Base-by-base conservation (phyloP, 140 eudicot genomes). In the Stevia rebaudiana region DNA sequence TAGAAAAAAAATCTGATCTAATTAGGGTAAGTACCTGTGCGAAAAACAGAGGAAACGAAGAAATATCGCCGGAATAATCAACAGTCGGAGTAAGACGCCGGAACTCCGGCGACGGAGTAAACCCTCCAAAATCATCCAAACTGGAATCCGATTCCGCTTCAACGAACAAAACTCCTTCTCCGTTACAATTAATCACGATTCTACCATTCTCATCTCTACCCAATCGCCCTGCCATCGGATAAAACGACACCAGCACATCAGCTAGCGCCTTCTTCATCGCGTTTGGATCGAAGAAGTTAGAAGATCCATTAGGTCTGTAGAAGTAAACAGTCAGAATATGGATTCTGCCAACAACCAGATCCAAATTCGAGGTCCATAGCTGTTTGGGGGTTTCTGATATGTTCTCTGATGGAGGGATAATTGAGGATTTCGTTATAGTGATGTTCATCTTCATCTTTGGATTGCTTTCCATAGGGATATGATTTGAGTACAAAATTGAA, bases 291-390 rank as follows among this genome's bases (percentile, higher is more conserved):
- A 81, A 81, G 68, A 81, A 81, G 9, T 61, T 81, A 0, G 74
- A 22, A 0, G 81, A 78, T 17, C 80, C 83, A 4, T 61, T 77
- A 5, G 83, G 80, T 23, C 69, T 39, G 70, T 81, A 81, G 69
- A 81, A 77, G 15, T 77, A 81, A 2, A 81, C 83, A 2, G 83
- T 81, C 0, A 74, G 55, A 7, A 76, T 68, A 37, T 82, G 88
- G 40, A 82, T 68, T 7, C 81, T 63, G 1, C 80, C 82, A 3
- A 82, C 84, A 51, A 82, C 66, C 4, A 75, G 24, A 51, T 82
- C 88, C 64, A 82, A 15, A 61, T 82, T 82, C 3, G 88, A 82
- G 67, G 67, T 82, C 84, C 84, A 82, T n/a, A 82, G 79, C 60
- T 73, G 78, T 33, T 75, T 59, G 0, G 50, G 56, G 6, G 69